Evolutionary conservation across 2,329 filamentous ascomycete species (phyloP).

Genomic region (Claviceps paspali): DNA sequence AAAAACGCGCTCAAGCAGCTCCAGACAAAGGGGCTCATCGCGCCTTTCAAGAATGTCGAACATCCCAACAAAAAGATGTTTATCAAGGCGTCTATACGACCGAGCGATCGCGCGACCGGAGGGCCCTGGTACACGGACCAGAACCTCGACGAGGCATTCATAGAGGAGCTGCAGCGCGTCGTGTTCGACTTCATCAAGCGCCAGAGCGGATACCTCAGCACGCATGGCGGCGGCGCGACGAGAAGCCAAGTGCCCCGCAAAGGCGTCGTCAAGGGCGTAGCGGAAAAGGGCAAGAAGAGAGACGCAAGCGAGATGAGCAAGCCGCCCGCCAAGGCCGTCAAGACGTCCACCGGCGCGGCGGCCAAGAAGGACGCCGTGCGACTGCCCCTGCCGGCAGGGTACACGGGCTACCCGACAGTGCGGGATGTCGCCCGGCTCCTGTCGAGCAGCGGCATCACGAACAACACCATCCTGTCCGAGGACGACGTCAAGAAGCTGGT

Average conservation of each 20-base stretch:
- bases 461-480: conserved; percentile 53
- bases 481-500: conserved; percentile 73
- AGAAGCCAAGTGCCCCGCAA: conserved; percentile 38
- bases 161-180: conserved; percentile 57
- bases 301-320: conserved; percentile 25
- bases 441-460: conserved; percentile 52
- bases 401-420: conserved; percentile 67
- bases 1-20: conserved; percentile 73
- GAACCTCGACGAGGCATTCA: conserved; percentile 77
- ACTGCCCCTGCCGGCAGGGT: conserved; percentile 47
- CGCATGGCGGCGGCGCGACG: conserved; percentile 14
- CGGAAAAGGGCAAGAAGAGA: conserved; percentile 34
- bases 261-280: conserved; percentile 34
- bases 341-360: conserved; percentile 6
- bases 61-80: conserved; percentile 89
- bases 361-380: conserved; percentile 22
- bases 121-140: conserved; percentile 92
- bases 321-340: conserved; percentile 15
- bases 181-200: conserved; percentile 60
- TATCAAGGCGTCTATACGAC: conserved; percentile 73
- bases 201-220: conserved; percentile 51
- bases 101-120: conserved; percentile 80
- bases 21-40: conserved; percentile 68
- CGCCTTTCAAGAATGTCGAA: conserved; percentile 82
- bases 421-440: conserved; percentile 63